Conservation (phyloP, 768 basidiomycete species). For the Tylopilus sp. region DNA sequence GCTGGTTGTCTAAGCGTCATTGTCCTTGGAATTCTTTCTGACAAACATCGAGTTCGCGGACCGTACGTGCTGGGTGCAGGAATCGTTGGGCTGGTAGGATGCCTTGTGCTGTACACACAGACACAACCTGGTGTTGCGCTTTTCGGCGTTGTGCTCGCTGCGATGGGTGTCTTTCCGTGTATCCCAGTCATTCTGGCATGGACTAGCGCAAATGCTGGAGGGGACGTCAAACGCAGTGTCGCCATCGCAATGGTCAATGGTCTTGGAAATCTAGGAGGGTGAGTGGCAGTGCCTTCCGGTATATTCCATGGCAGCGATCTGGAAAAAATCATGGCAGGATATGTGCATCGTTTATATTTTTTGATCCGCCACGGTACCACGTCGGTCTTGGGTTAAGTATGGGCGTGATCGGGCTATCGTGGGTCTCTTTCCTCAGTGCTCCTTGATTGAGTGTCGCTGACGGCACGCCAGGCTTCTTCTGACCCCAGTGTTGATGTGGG, state of each 20-base stretch:
- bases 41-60: constrained; percentile 40
- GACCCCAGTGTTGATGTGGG: constrained; percentile 40
- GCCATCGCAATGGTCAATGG: constrained; percentile 51
- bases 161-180: constrained; percentile 47
- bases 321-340: constrained; percentile 30
- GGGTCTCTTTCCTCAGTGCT: constrained; percentile 10
- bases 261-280: constrained; percentile 55
- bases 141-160: constrained; percentile 43
- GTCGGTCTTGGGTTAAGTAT: constrained; percentile 31
- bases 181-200: constrained; percentile 46
- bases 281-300: constrained; percentile 17
- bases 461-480: constrained; percentile 33
- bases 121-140: constrained; percentile 28
- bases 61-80: constrained; percentile 44
- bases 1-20: constrained; percentile 41
- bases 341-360: constrained; percentile 40
- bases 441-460: constrained; percentile 24
- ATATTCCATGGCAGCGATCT: neutral
- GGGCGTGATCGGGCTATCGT: constrained; percentile 25
- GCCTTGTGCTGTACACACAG: constrained; percentile 40
- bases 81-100: constrained; percentile 44
- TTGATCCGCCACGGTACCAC: constrained; percentile 35
- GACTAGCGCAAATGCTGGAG: constrained; percentile 52
- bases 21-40: constrained; percentile 37
- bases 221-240: constrained; percentile 48